A percentile compares a stretch with the other conserved stretches of the same genome.
Conservation (phyloP, 805 yeast genomes). For the Pichia nakasei region DNA sequence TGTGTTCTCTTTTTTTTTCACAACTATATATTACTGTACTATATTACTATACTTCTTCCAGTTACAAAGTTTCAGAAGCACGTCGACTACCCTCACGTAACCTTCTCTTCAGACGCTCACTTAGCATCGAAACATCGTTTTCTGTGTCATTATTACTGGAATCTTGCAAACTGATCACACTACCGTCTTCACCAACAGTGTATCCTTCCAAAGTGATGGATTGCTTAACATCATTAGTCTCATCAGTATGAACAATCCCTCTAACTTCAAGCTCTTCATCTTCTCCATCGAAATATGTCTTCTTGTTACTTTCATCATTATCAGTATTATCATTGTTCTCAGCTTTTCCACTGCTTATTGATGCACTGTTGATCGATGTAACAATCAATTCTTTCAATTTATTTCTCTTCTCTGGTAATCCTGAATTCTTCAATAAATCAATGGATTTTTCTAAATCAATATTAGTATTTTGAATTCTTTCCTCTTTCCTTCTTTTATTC, state of each 20-base stretch:
- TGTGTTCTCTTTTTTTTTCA: no score
- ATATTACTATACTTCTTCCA: not conserved
- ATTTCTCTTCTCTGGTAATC: conserved; percentile 37
- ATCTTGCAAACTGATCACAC: not conserved
- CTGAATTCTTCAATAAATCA: conserved; percentile 81
- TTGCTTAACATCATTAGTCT: not conserved
- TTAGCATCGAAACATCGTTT: conserved; percentile 13
- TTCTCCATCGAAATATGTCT: conserved; percentile 8
- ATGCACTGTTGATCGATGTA: conserved; percentile 64
- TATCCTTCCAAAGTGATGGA: conserved; percentile 13
- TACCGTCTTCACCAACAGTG: conserved; percentile 7
- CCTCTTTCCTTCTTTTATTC: conserved; percentile 34
- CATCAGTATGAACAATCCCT: not conserved
- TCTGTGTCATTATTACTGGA: not conserved
- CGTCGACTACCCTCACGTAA: conserved; percentile 15
- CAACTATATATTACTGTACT: no score
- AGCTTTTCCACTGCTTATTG: conserved; percentile 4
- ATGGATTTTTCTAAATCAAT: conserved; percentile 76
- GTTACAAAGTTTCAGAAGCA: not conserved
- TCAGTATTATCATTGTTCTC: not conserved
- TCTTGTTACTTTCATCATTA: not conserved
- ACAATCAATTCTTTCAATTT: conserved; percentile 62
- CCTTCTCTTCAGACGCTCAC: conserved; percentile 24
- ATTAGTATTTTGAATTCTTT: conserved; percentile 20
- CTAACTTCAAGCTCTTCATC: conserved; percentile 7